phyloP scores from a whole-genome alignment of 1,139 yeast genomes.

The Zygosaccharomyces sapae region DNA sequence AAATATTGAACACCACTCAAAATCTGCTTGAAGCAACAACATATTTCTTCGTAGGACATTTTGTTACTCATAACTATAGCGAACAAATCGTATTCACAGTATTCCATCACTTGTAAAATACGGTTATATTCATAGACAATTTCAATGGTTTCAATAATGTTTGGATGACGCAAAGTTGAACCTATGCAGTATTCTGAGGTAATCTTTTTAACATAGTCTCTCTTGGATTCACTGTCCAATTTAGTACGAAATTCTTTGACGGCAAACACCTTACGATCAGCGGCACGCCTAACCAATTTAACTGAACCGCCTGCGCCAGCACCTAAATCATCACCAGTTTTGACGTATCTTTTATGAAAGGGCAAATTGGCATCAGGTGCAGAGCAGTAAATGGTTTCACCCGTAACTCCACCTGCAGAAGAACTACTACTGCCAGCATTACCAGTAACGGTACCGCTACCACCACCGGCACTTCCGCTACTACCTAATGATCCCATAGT shows the following conservation, averaged over 20 bases:
- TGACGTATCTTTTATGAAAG: slow-evolving; percentile 71
- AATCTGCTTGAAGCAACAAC: slow-evolving; percentile 87
- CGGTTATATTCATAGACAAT: slow-evolving; percentile 85
- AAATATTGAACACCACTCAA: slow-evolving; percentile 76
- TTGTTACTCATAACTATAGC: slow-evolving; percentile 95
- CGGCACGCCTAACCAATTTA: slow-evolving; percentile 61
- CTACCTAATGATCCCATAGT: slow-evolving; percentile 22
- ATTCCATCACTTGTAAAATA: slow-evolving; percentile 90
- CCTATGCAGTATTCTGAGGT: slow-evolving; percentile 97
- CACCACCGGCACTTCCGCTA: slow-evolving; percentile 20
- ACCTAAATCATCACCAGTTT: slow-evolving; percentile 81
- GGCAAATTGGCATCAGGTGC: slow-evolving; percentile 41
- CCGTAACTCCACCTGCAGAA: slow-evolving; percentile 21
- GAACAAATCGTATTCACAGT: slow-evolving; percentile 86
- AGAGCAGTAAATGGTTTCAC: slow-evolving; percentile 32
- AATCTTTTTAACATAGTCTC: slow-evolving; percentile 89
- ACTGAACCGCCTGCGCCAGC: slow-evolving; percentile 98
- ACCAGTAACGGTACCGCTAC: not conserved
- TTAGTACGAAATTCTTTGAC: slow-evolving; percentile 87
- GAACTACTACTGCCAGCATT: slow-evolving; percentile 20
- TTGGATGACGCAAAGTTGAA: slow-evolving; percentile 82
- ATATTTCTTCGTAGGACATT: slow-evolving; percentile 80
- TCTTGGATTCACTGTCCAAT: slow-evolving; percentile 67
- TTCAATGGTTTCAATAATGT: slow-evolving; percentile 86
- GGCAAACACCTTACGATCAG: slow-evolving; percentile 75